Evolutionary conservation across 2,329 filamentous ascomycete genomes (phyloP), one percentile per base, ranked within the genome.

Genomic region (Cladosporium colombiae): DNA sequence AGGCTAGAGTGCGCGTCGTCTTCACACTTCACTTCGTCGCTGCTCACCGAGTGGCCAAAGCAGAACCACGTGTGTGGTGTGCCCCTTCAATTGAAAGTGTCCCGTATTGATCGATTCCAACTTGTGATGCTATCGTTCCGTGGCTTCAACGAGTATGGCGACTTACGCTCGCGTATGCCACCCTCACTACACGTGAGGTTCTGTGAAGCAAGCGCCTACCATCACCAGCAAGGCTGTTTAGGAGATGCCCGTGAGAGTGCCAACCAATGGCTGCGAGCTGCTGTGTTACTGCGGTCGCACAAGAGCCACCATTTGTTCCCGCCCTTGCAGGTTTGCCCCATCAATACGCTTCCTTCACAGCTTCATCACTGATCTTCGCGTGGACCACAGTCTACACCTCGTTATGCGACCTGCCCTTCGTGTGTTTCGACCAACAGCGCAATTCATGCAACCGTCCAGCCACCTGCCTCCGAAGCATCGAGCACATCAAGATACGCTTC

Each of bases 11-110:
- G 33, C 58, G 40, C 27, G 25, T 2, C 50, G 10, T 44, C 61
- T 63, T 63, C 60, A 63, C 61, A 56, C 61, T 63, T 63, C 61
- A 63, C 61, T 56, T 63, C 16, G 16, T 23, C 35, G n/a, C 23
- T 5, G 8, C 16, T 14, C 8, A 18, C 46, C 27, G 31, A 16
- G 21, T 7, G 29, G 13, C 10, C 7, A 56, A 18, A 63, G 50
- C 49, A 56, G 7, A 27, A n/a, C 2, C 23, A 56, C 50, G 35
- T 46, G 50, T 13, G n/a, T 13, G 18, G n/a, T 13, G 23, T 10
- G 31, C 14, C 21, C 8, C 6, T 1, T 14, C 40, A 61, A 23
- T 6, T 16, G 18, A 50, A n/a, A 4, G 2, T 46, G n/a, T 21
- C 11, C 14, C 4, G 8, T 16, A n/a, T 57, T 13, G 7, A 16